phyloP scores from a whole-genome alignment of 805 yeast genomes.

The Yamadazyma sp. region DNA sequence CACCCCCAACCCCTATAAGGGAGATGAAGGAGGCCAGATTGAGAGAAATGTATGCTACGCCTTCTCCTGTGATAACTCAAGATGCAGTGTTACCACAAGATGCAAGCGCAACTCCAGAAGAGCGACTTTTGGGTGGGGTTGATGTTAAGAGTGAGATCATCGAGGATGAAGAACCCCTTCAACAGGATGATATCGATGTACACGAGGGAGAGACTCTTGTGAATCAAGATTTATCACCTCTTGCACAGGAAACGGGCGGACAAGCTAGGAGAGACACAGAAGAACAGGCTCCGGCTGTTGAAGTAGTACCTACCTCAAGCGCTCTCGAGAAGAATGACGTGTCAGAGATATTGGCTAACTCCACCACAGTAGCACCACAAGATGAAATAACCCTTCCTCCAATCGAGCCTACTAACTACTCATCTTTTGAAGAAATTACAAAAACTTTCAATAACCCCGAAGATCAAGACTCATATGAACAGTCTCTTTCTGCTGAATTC shows the following conservation, averaged over 20 bases:
- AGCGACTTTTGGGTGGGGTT: background rate
- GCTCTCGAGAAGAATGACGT: slow-evolving; percentile 10
- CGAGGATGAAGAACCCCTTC: slow-evolving; percentile 1
- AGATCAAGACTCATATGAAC: slow-evolving; percentile 31
- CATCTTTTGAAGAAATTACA: slow-evolving; percentile 42
- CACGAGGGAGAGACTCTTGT: slow-evolving; percentile 9
- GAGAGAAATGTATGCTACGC: slow-evolving; percentile 7
- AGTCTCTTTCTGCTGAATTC: slow-evolving; percentile 42
- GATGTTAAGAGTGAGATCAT: background rate
- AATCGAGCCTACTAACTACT: slow-evolving; percentile 39
- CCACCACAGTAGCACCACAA: slow-evolving; percentile 40
- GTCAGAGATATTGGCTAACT: slow-evolving; percentile 40
- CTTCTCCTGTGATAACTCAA: background rate
- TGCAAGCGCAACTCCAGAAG: background rate
- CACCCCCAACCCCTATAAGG: slow-evolving; percentile 18
- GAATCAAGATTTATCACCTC: slow-evolving; percentile 5
- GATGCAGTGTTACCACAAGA: background rate
- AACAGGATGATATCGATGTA: background rate
- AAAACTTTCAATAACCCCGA: slow-evolving; percentile 20
- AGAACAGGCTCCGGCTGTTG: background rate
- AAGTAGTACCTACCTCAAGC: background rate
- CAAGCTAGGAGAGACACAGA: background rate
- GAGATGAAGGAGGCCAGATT: slow-evolving; percentile 12
- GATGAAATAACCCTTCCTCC: slow-evolving; percentile 37
- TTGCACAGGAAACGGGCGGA: too few relatives aligned